Evolutionary conservation across 2,329 filamentous ascomycete genomes (phyloP), one percentile per base, ranked within the genome.

Genomic region (Penicillium sclerotigenum): DNA sequence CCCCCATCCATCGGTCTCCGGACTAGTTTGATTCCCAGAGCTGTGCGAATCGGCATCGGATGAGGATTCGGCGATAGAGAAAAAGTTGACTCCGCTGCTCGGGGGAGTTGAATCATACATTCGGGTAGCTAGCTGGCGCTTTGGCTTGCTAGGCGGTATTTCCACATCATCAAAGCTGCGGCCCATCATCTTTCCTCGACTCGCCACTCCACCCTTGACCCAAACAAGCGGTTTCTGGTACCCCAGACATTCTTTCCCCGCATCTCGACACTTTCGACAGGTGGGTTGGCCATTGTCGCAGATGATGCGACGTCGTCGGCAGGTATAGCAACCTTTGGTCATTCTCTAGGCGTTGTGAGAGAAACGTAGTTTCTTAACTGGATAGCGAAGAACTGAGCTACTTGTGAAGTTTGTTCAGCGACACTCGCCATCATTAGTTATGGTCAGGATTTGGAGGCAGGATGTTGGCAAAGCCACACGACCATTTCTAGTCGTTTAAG

Each of bases 151-250:
- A 13, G 43, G 29, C 5, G 50, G 53, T 38, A 59, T 64, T 57
- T 61, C 66, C 38, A 67, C 61, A 55, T 79, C 77, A 53, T 77
- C 73, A 62, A 78, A 81, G 24, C 76, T 77, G 64, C 77, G 77
- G n/a, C 80, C 80, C 77, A 81, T 80, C 79, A 81, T 76, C 66
- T 75, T 77, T 22, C 75, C 75, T 34, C 75, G 75, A 62, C 75
- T 77, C 22, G 75, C 75, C 43, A 77, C 73, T 41, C 73, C 73
- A 46, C 74, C 74, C 50, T 73, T 74, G 33, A 75, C 73, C 75
- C 75, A 77, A 14, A 75, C 70, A 51, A 77, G 59, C 18, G 73
- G 73, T 56, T 75, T 75, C 57, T 73, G 70, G 59, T 77, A 77
- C 16, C 75, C 75, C 60, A 77, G 57, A 52, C 75, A 77, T 67